Evolutionary conservation across 345 rosid species (phyloP), one percentile per base, ranked within the genome.

Genomic region (Linum tenue): DNA sequence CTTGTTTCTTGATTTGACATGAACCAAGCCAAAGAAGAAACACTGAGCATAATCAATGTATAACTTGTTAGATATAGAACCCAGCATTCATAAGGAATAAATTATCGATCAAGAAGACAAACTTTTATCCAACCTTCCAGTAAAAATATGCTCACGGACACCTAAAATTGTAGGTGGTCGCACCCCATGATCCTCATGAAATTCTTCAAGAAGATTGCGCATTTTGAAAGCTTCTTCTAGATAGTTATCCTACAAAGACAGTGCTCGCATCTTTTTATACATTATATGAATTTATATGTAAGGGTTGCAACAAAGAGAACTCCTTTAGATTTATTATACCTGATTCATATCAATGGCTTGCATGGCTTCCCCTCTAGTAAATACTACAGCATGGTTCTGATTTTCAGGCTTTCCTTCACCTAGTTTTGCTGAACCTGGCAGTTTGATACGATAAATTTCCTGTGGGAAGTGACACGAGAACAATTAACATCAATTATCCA

Each of bases 351-450:
- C 99, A 77, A 94, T 94, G 59, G 95, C 76, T 70, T 88, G 97
- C 69, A 94, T 90, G 76, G 99, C 97, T 85, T 90, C 99, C 70
- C 96, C 99, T 60, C 99, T 83, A 53, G 96, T 94, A 68, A 94
- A 90, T 61, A 94, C 57, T 68, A 86, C 72, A 22, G 99, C 97
- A 77, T 94, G 99, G 66, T 88, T 94, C 80, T 94, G 99, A 75
- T 94, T 85, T 77, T 87, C 99, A 36, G 99, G 99, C 75, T 90
- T 90, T 69, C 97, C 99, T 82, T 94, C 99, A 73, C 97, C 97
- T 62, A 88, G 59, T 81, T 94, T 90, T 35, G 92, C 96, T 40
- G 80, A 64, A 72, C 96, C 96, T 8, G 99, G 99, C 71, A 94
- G 70, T 77, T 84, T 94, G 75, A 88, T 89, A 48, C 99, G 88